A percentile compares a stretch with the other conserved stretches of the same genome.
Evolutionary conservation across 2,329 filamentous ascomycete genomes (phyloP).

Genomic region (Didymella sp.): DNA sequence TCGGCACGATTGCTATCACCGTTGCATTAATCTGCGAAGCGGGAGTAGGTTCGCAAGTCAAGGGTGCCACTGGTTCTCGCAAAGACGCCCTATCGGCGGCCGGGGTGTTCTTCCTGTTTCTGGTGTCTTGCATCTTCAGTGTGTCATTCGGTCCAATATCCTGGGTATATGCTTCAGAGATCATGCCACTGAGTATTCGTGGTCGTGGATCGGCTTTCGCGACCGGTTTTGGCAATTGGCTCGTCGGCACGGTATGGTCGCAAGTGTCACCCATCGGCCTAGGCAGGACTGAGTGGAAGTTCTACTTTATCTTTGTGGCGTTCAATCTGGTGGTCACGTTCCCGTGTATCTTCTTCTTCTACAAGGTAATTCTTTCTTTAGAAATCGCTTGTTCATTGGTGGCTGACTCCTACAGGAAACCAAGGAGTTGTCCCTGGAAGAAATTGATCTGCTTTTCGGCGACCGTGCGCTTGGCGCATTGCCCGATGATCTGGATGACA

Average conservation of each 20-base stretch:
- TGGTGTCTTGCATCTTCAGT: conserved; percentile 49
- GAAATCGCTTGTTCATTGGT: fast-evolving
- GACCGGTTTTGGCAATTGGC: conserved; percentile 65
- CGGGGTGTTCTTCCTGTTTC: conserved; percentile 71
- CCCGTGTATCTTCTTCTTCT: conserved; percentile 59
- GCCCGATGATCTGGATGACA: conserved; percentile 52
- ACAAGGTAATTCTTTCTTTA: conserved; percentile 46
- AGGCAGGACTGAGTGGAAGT: conserved; percentile 59
- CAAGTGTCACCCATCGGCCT: conserved; percentile 64
- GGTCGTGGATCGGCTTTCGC: conserved; percentile 65
- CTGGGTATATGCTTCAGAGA: conserved; percentile 72
- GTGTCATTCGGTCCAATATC: conserved; percentile 50
- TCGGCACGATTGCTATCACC: conserved; percentile 62
- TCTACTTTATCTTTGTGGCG: conserved; percentile 65
- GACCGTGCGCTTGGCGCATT: conserved; percentile 58
- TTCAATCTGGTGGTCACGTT: conserved; percentile 57
- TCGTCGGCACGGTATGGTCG: conserved; percentile 65
- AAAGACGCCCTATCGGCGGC: conserved; percentile 61
- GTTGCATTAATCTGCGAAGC: conserved; percentile 67
- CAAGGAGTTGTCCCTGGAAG: conserved; percentile 59
- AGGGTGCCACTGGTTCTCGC: conserved; percentile 38
- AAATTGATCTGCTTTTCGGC: conserved; percentile 65
- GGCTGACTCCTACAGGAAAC: conserved; percentile 39
- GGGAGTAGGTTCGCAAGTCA: conserved; percentile 55
- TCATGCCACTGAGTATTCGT: conserved; percentile 69